Conservation (phyloP, 805 yeast genomes). For the Candida nemodendra region DNA sequence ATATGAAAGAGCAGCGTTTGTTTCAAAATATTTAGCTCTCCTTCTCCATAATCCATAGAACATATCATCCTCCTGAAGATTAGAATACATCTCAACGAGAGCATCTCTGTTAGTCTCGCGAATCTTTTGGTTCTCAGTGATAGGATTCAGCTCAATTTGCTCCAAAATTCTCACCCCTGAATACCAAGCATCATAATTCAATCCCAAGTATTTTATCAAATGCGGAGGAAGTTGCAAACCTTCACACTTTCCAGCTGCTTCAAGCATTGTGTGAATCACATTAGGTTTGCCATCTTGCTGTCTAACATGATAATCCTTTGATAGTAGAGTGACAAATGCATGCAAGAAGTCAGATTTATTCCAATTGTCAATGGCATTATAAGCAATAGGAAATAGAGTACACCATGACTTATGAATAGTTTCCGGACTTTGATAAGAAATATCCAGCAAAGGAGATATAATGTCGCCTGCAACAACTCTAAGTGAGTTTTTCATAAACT, state of each 20-base stretch:
- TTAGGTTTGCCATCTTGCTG: slow-evolving; percentile 86
- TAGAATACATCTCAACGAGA: slow-evolving; percentile 80
- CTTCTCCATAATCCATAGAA: slow-evolving; percentile 98
- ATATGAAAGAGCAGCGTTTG: slow-evolving; percentile 87
- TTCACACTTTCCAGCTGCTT: slow-evolving; percentile 75
- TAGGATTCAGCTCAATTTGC: slow-evolving; percentile 46
- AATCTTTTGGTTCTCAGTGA: slow-evolving; percentile 65
- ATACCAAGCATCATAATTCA: slow-evolving; percentile 88
- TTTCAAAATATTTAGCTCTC: slow-evolving; percentile 90
- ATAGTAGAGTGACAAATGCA: slow-evolving; percentile 69
- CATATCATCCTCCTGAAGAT: slow-evolving; percentile 91
- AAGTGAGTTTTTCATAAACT: slow-evolving; percentile 24
- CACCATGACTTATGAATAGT: slow-evolving; percentile 85
- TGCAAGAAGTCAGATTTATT: slow-evolving; percentile 85
- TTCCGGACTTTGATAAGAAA: slow-evolving; percentile 78
- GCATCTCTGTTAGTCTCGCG: slow-evolving; percentile 89
- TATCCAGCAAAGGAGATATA: slow-evolving; percentile 68
- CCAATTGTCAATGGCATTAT: slow-evolving; percentile 68
- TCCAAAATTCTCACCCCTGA: slow-evolving; percentile 84
- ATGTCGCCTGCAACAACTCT: slow-evolving; percentile 57
- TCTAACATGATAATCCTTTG: slow-evolving; percentile 90
- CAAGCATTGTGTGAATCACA: slow-evolving; percentile 79
- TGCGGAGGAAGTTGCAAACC: slow-evolving; percentile 89
- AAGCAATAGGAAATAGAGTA: slow-evolving; percentile 77
- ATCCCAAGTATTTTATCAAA: slow-evolving; percentile 81